Evolutionary conservation across 495 filamentous ascomycete genomes (phyloP), one percentile per base, ranked within the genome.

Genomic region (Aspergillus hancockii): DNA sequence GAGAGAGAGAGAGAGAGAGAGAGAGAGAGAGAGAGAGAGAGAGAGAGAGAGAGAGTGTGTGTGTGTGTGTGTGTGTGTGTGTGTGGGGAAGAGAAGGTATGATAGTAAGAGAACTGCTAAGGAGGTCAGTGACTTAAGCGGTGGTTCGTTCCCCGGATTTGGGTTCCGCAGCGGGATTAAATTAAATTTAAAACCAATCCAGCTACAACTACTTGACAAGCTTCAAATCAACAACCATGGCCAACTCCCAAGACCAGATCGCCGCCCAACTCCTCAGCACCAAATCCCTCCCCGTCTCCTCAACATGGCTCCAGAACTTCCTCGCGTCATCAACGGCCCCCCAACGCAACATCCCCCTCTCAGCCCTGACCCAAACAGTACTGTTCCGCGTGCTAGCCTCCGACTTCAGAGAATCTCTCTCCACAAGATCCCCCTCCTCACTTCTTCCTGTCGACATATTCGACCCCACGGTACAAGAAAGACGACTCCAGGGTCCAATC

Each of bases 301-400:
- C 65, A 6, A 45, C 72, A 22, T 83, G 80, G 80, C 66, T 83
- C 16, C 63, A 71, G 58, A 64, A 54, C 22, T 78, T 82, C 60
- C 51, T 82, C 9, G 61, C 71, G n/a, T 70, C 70, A 19, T 55
- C 25, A 28, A 28, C 62, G 41, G 46, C 64, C 9, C 63, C 65
- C 38, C 71, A 76, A 49, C 76, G 80, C 60, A 84, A 83, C 7
- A 84, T 86, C 0, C 88, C 93, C 6, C 68, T 92, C 23, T 80
- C 86, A 14, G 86, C 89, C 13, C 80, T 97, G 18, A 77, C 87
- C 52, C 86, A 90, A 47, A 95, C 93, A 16, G 89, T 91, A 16
- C 82, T 89, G 43, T 88, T 90, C 68, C 93, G 93, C 53, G 71
- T 97, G 23, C 84, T 97, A 8, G 81, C 86, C 46, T 83, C 88